Base-by-base conservation (phyloP, 306 rosid species). In the Dryas octopetala region DNA sequence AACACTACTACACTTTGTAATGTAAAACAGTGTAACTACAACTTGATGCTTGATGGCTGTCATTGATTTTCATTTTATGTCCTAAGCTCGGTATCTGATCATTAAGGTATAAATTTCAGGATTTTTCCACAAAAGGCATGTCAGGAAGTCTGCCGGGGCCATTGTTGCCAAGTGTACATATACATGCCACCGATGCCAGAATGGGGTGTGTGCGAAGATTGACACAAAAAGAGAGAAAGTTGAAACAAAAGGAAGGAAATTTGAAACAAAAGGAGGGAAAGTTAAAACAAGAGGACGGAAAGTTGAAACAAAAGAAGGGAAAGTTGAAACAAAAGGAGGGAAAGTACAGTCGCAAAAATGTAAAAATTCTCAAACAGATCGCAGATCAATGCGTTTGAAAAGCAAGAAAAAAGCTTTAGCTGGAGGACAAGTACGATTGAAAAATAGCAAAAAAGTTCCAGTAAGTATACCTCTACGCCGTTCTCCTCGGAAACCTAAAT, bases 111-210 rank as follows among this genome's bases (percentile, higher is more conserved):
- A 49, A 71, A 64, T 79, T 80, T 68, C 85, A 95, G 99, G 97
- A 61, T 81, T 84, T 83, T 95, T 90, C 74, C 99, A 95, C 82
- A 95, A 89, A 91, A 86, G 85, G 85, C 99, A 95, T 88, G 96
- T 65, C 74, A 89, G 76, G 82, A 90, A 84, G 82, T 90, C 85
- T 70, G 84, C 84, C 49, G 87, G 91, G 74, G 82, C 91, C 46
- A 32, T 58, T 55, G 73, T 78, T 62, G 75, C 92, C 5, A 75
- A 73, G 63, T 81, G 84, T 84, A 75, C 83, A 7, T 89, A 86
- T 76, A 80, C 91, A 77, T 95, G 99, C 83, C 91, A 88, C 73
- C 84, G 57, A 64, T 92, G 99, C 87, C 89, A 84, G 70, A 83
- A 68, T 71, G 89, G 87, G 77, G 59, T 72, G 62, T 65, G 45